Evolutionary conservation across 2,329 filamentous ascomycete species (phyloP).

Genomic region (Ascochyta lentis): DNA sequence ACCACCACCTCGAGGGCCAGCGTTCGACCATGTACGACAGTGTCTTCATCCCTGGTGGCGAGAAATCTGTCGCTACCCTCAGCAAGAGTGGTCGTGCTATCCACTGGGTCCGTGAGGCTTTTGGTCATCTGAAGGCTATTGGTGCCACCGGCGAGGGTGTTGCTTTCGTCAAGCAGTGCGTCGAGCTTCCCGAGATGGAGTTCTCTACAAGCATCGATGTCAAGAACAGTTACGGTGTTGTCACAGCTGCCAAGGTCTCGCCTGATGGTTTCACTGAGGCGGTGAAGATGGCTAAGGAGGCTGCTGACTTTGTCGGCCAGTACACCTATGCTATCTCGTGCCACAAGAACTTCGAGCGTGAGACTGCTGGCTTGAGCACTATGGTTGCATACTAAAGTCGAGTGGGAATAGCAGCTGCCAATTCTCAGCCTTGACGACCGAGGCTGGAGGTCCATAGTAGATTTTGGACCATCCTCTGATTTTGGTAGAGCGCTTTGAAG

Average conservation of each 20-base stretch:
- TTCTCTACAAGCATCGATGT: slow-evolving; percentile 60
- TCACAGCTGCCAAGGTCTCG: slow-evolving; percentile 65
- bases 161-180: slow-evolving; percentile 62
- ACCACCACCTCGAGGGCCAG: slow-evolving; percentile 82
- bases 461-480: too few relatives aligned
- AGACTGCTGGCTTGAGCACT: slow-evolving; percentile 71
- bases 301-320: slow-evolving; percentile 71
- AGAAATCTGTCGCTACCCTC: slow-evolving; percentile 67
- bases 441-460: too few relatives aligned
- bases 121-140: slow-evolving; percentile 81
- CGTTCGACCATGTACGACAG: slow-evolving; percentile 83
- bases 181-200: slow-evolving; percentile 55
- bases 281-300: slow-evolving; percentile 69
- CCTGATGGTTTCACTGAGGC: slow-evolving; percentile 67
- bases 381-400: slow-evolving; percentile 70
- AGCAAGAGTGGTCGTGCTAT: slow-evolving; percentile 73
- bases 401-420: too few relatives aligned
- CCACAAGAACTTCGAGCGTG: slow-evolving; percentile 77
- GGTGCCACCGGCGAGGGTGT: slow-evolving; percentile 77
- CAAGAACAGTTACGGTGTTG: slow-evolving; percentile 76
- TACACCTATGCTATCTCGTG: slow-evolving; percentile 73
- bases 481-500: too few relatives aligned
- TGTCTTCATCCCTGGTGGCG: slow-evolving; percentile 76
- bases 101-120: slow-evolving; percentile 81
- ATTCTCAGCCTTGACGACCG: too few relatives aligned